Evolutionary conservation across 495 filamentous ascomycete genomes (phyloP).

Genomic region (Bacidia gigantensis): DNA sequence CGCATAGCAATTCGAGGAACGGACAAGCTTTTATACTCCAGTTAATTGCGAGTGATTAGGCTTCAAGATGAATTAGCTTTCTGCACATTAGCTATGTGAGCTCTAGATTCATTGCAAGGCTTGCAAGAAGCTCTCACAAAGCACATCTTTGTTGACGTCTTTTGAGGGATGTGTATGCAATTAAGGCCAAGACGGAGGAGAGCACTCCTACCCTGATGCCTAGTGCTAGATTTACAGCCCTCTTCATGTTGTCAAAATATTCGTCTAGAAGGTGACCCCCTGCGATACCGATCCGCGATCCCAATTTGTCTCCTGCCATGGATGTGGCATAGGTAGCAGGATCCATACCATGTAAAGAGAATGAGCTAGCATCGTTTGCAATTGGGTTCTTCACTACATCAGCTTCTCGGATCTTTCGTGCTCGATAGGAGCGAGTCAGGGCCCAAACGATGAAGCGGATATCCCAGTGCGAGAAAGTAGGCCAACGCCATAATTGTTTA

Average conservation of each 20-base stretch:
- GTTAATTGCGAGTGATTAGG: too few relatives aligned
- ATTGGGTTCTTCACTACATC: conserved; percentile 6
- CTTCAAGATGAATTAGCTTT: too few relatives aligned
- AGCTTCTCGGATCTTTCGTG: conserved; percentile 35
- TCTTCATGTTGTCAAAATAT: conserved; percentile 51
- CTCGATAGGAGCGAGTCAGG: conserved; percentile 46
- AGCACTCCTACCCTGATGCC: conserved; percentile 20
- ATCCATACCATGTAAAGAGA: conserved; percentile 33
- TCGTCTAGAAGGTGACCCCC: conserved; percentile 53
- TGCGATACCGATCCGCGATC: conserved; percentile 24
- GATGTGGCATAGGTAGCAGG: conserved; percentile 18
- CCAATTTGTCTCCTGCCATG: conserved; percentile 18
- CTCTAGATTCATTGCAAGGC: too few relatives aligned
- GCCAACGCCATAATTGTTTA: conserved; percentile 52
- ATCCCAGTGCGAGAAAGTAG: conserved; percentile 58
- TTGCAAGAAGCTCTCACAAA: too few relatives aligned
- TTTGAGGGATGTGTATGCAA: not conserved
- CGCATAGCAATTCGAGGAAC: too few relatives aligned
- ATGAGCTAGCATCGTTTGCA: conserved; percentile 20
- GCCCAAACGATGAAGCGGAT: conserved; percentile 45
- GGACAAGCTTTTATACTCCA: too few relatives aligned
- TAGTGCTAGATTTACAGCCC: conserved; percentile 44
- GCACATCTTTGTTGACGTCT: not conserved
- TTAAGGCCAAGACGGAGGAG: not conserved
- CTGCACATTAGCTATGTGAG: too few relatives aligned